phyloP scores from a whole-genome alignment of 116 monocot genomes.

The Iris pallida region DNA sequence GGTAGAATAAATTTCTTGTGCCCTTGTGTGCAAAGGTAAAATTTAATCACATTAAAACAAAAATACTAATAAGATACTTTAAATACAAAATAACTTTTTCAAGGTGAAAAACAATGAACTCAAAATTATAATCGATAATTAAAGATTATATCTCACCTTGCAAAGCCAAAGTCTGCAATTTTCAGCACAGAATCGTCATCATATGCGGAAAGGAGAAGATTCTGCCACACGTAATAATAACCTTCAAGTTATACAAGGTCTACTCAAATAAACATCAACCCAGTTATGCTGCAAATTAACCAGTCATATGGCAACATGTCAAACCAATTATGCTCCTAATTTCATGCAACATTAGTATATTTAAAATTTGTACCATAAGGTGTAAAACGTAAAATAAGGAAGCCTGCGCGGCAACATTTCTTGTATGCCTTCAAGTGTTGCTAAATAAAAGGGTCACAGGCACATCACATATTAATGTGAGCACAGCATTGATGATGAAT shows the following conservation, averaged over 20 bases:
- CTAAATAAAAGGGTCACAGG: no score
- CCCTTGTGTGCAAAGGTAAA: no score
- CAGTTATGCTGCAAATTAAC: background rate
- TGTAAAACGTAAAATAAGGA: no score
- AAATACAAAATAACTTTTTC: no score
- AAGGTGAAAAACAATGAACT: background rate
- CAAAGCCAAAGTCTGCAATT: conserved; percentile 99
- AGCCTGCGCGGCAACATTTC: no score
- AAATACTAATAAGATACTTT: no score
- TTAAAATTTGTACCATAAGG: background rate
- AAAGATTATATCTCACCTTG: conserved; percentile 54
- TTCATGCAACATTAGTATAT: background rate
- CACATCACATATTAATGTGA: no score
- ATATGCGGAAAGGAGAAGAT: conserved; percentile 76
- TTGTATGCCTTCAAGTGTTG: no score
- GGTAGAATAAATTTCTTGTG: no score
- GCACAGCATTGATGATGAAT: no score
- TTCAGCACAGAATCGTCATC: conserved; percentile 77
- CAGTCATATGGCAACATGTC: background rate
- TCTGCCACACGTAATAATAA: conserved; percentile 47
- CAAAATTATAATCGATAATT: background rate
- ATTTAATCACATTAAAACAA: no score
- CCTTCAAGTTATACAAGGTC: conserved; percentile 7
- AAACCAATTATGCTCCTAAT: background rate
- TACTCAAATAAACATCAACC: background rate